These are phyloP conservation scores for Cutaneotrichosporon spelunceum DNA, from an alignment of 1,284 basidiomycete species.

Conservation along the genomic window DNA sequence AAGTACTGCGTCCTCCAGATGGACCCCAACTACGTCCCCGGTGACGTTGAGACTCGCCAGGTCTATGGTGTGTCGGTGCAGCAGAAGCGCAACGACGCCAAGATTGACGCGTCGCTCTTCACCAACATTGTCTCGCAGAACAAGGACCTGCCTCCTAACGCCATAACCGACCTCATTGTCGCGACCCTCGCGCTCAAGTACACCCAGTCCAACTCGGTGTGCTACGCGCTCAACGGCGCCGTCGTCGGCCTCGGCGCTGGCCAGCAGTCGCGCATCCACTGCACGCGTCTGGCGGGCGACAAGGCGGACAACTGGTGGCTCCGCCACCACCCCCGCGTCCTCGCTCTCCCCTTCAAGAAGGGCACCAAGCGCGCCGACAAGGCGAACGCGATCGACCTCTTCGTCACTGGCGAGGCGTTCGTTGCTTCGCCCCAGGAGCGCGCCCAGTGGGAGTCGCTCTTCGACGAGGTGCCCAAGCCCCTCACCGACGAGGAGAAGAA, in stretches of 20 bases:
- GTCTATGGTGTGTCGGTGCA: conserved; percentile 91
- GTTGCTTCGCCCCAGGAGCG: conserved; percentile 74
- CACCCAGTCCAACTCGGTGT: conserved; percentile 98
- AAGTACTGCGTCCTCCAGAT: conserved; percentile 98
- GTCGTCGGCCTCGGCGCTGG: conserved; percentile 96
- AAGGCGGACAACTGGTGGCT: conserved; percentile 99
- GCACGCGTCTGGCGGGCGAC: conserved; percentile 91
- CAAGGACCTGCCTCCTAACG: conserved; percentile 71
- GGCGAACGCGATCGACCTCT: conserved; percentile 96
- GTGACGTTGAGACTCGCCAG: conserved; percentile 82
- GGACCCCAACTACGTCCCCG: conserved; percentile 73
- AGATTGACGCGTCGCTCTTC: conserved; percentile 80
- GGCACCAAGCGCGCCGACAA: conserved; percentile 94
- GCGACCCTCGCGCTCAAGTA: conserved; percentile 97
- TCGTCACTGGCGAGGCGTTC: conserved; percentile 84
- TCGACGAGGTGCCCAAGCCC: conserved; percentile 69
- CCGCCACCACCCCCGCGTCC: conserved; percentile 87
- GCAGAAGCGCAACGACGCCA: conserved; percentile 87
- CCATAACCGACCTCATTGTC: conserved; percentile 81
- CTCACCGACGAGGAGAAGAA: conserved; percentile 70
- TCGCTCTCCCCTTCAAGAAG: conserved; percentile 74
- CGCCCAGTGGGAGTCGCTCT: conserved; percentile 84
- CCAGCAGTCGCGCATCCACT: conserved; percentile 98
- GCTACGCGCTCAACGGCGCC: conserved; percentile 89
- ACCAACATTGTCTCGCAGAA: conserved; percentile 82